These are phyloP conservation scores for Dothiorella sarmentorum DNA, from an alignment of 2,329 filamentous ascomycete species.

Conservation along the genomic window DNA sequence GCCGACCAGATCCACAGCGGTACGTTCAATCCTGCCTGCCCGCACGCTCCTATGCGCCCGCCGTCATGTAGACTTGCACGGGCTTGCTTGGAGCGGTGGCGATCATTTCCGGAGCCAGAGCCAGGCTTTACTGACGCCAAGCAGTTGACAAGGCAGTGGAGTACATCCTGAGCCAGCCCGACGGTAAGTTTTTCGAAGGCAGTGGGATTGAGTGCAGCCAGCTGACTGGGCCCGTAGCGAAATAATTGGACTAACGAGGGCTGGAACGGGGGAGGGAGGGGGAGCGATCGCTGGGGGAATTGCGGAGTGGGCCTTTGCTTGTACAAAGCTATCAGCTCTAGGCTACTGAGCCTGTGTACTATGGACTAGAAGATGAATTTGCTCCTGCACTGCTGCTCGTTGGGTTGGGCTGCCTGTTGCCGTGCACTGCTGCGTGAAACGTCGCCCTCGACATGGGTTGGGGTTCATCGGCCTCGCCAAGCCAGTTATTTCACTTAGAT, in stretches of 20 bases:
- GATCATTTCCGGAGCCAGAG: background rate
- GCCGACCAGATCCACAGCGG: constrained; percentile 90
- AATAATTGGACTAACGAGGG: constrained; percentile 26
- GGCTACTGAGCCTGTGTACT: constrained; percentile 34
- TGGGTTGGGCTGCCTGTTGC: background rate
- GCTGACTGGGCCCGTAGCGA: constrained; percentile 31
- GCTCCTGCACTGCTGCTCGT: background rate
- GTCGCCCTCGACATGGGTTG: constrained; percentile 2
- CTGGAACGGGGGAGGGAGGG: constrained; percentile 19
- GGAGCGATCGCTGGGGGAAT: constrained; percentile 20
- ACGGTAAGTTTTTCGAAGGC: constrained; percentile 60
- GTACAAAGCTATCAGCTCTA: constrained; percentile 28
- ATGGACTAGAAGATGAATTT: constrained; percentile 32
- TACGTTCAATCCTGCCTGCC: constrained; percentile 48
- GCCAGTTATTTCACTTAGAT: constrained; percentile 11
- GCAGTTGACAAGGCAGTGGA: constrained; percentile 89
- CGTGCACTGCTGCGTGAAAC: constrained; percentile 15
- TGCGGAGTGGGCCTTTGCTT: constrained; percentile 27
- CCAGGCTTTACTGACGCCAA: constrained; percentile 34
- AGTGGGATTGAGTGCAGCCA: background rate
- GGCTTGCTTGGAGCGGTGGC: background rate
- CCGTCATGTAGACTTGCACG: background rate
- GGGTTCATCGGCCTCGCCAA: constrained; percentile 14
- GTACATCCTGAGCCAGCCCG: constrained; percentile 90
- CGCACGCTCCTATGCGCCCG: background rate